These are phyloP conservation scores for Malassezia sp. DNA, from an alignment of 1,284 basidiomycete species.

Conservation along the genomic window DNA sequence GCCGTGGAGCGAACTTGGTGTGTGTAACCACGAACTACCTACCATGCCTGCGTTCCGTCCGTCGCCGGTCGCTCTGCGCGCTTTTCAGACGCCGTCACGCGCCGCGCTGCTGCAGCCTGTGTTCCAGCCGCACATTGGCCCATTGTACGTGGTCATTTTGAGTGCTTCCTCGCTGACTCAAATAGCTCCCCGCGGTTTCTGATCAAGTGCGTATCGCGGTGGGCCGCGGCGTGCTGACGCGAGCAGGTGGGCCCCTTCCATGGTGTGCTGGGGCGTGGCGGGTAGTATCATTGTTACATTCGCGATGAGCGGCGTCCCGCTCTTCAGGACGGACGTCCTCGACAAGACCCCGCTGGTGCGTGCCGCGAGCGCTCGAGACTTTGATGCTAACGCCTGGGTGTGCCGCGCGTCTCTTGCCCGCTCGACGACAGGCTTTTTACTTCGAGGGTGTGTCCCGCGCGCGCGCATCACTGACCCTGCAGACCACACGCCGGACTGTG, in stretches of 20 bases:
- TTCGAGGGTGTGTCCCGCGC: constrained; percentile 14
- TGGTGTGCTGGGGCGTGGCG: constrained; percentile 12
- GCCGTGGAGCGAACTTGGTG: too few species aligned
- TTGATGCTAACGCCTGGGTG: background rate
- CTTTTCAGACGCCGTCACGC: constrained; percentile 11
- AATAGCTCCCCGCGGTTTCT: constrained; percentile 8
- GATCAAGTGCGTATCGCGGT: constrained; percentile 5
- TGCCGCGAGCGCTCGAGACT: background rate
- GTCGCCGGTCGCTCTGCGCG: constrained; percentile 3
- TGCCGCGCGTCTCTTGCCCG: background rate
- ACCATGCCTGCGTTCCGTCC: constrained; percentile 16
- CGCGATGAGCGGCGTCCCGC: constrained; percentile 12
- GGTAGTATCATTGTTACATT: constrained; percentile 10
- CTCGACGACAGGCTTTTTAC: constrained; percentile 7
- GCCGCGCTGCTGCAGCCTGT: constrained; percentile 2
- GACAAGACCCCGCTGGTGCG: constrained; percentile 14
- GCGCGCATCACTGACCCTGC: background rate
- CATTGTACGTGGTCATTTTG: constrained; percentile 5
- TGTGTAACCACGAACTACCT: too few species aligned
- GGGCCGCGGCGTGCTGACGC: constrained; percentile 4
- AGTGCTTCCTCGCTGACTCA: background rate
- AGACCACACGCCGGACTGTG: constrained; percentile 15
- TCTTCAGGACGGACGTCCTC: constrained; percentile 15
- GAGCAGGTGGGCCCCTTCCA: constrained; percentile 15
- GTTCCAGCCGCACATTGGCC: constrained; percentile 14